Conservation (phyloP, 2,329 filamentous ascomycete species). For the Epichloe aotearoae region DNA sequence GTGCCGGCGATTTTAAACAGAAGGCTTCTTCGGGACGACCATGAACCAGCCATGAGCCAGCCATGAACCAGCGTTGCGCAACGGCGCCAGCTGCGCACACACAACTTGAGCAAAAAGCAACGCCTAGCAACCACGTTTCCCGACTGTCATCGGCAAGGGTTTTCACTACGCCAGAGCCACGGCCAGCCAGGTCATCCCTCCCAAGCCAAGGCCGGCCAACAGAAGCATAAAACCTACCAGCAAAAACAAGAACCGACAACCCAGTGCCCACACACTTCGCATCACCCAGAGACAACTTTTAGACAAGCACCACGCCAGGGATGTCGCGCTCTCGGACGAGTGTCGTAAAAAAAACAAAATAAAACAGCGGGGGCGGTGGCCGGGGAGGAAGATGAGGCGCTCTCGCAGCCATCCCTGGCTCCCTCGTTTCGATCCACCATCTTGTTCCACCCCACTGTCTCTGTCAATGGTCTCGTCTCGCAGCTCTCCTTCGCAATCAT, state of each 20-base stretch:
- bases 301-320: background rate
- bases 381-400: background rate
- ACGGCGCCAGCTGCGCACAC: background rate
- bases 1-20: conserved; percentile 2
- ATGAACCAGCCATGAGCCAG: background rate
- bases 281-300: background rate
- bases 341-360: background rate
- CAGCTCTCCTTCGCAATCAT: background rate
- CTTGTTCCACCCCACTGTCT: background rate
- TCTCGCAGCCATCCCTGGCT: background rate
- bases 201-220: background rate
- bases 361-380: background rate
- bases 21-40: background rate
- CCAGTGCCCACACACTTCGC: background rate
- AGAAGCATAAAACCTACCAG: background rate
- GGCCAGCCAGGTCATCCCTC: background rate
- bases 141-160: conserved; percentile 6
- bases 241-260: background rate
- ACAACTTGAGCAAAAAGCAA: conserved; percentile 3
- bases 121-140: background rate
- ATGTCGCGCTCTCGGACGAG: conserved; percentile 3
- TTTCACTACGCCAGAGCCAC: background rate
- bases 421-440: conserved; percentile 3
- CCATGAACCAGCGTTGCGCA: background rate
- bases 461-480: background rate